Percentiles rank a stretch among this genome's conserved stretches.
phyloP scores from a whole-genome alignment of 108 stramenopile genomes.

The Nitzschia putrida region DNA sequence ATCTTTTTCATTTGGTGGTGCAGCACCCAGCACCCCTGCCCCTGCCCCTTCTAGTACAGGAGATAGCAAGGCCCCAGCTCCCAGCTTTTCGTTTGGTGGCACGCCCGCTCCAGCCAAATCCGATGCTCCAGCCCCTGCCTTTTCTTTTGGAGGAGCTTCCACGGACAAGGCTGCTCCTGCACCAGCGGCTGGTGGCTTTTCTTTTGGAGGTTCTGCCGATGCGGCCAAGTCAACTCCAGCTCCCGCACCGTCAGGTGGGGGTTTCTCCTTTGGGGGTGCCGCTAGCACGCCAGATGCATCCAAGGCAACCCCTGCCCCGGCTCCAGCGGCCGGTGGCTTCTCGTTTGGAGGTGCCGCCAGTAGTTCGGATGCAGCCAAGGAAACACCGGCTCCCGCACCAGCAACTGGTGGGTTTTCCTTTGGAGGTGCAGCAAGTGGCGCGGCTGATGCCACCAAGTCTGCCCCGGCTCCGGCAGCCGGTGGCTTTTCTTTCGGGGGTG shows the following conservation, averaged over 20 bases:
- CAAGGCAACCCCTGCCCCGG: background rate
- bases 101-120: background rate
- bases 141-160: slow-evolving; percentile 37
- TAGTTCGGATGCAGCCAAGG: slow-evolving; percentile 15
- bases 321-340: background rate
- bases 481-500: slow-evolving; percentile 9
- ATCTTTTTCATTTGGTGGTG: slow-evolving; percentile 16
- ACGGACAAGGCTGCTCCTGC: slow-evolving; percentile 26
- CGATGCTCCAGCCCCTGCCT: slow-evolving; percentile 5
- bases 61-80: background rate
- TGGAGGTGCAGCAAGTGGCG: slow-evolving; percentile 21
- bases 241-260: slow-evolving; percentile 30
- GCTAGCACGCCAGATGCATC: slow-evolving; percentile 26
- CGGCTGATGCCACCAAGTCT: slow-evolving; percentile 22
- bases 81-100: slow-evolving; percentile 44
- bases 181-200: slow-evolving; percentile 8
- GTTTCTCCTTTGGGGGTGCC: slow-evolving; percentile 33
- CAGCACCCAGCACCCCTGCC: slow-evolving; percentile 15
- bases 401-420: slow-evolving; percentile 34
- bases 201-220: background rate
- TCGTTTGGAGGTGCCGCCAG: slow-evolving; percentile 14
- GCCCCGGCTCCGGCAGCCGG: background rate
- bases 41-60: slow-evolving; percentile 16
- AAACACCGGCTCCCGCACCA: slow-evolving; percentile 16
- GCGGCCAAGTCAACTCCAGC: no score